These are phyloP conservation scores for Inosperma sp. DNA, from an alignment of 768 basidiomycete species.

Conservation along the genomic window DNA sequence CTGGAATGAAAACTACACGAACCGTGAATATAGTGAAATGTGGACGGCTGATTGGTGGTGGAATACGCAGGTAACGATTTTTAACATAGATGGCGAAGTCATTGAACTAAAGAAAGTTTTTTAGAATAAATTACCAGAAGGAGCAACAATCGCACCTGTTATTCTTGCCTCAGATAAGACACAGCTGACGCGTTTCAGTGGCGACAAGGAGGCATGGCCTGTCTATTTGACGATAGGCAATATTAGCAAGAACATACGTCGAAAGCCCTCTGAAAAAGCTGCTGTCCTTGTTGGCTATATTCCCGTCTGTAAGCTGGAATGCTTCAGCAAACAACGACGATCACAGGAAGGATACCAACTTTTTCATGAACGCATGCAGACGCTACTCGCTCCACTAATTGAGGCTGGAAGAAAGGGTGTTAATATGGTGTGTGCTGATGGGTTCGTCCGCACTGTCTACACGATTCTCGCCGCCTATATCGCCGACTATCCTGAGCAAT, in stretches of 20 bases:
- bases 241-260: slow-evolving; percentile 27
- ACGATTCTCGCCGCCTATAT: slow-evolving; percentile 33
- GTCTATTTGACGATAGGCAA: slow-evolving; percentile 41
- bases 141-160: slow-evolving; percentile 30
- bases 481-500: slow-evolving; percentile 29
- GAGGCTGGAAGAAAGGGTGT: slow-evolving; percentile 25
- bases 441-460: slow-evolving; percentile 20
- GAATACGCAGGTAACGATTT: slow-evolving; percentile 26
- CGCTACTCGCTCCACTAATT: slow-evolving; percentile 26
- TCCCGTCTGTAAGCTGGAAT: slow-evolving; percentile 32
- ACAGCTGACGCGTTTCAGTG: slow-evolving; percentile 29
- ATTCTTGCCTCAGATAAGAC: slow-evolving; percentile 35
- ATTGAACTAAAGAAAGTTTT: neutral
- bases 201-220: slow-evolving; percentile 38
- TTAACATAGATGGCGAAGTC: neutral
- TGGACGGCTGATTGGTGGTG: slow-evolving; percentile 31
- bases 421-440: slow-evolving; percentile 31
- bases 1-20: slow-evolving; percentile 7
- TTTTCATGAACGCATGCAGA: slow-evolving; percentile 34
- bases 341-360: slow-evolving; percentile 21
- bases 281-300: slow-evolving; percentile 34
- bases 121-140: slow-evolving; percentile 19
- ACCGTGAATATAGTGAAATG: slow-evolving; percentile 21
- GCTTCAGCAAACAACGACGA: slow-evolving; percentile 15
- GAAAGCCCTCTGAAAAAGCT: slow-evolving; percentile 25